Percentiles rank a stretch among this genome's conserved stretches.
Conservation (phyloP, 257 asterid species). For the Solanum okadae region DNA sequence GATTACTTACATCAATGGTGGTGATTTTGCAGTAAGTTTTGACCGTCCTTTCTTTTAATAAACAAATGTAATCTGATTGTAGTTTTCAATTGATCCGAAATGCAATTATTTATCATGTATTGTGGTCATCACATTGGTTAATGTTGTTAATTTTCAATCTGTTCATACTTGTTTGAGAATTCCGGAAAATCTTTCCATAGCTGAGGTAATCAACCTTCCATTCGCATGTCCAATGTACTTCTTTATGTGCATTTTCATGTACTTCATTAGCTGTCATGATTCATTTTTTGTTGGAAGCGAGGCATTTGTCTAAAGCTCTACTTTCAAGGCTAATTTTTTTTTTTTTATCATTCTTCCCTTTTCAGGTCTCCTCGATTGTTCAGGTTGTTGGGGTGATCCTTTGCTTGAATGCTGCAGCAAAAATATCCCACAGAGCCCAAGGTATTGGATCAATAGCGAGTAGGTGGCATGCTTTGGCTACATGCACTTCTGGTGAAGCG, state of each 20-base stretch:
- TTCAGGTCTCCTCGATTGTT: slow-evolving; percentile 55
- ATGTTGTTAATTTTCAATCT: not conserved
- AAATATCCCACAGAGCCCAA: slow-evolving; percentile 80
- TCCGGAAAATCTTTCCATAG: not conserved
- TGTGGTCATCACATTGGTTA: not conserved
- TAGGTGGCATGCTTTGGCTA: slow-evolving; percentile 67
- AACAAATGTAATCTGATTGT: not conserved
- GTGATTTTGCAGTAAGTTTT: slow-evolving; percentile 87
- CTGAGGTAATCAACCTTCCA: not conserved
- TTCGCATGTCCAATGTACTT: not conserved
- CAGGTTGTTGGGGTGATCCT: slow-evolving; percentile 62
- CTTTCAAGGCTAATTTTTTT: not conserved
- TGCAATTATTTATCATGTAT: not conserved
- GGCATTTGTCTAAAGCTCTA: not conserved
- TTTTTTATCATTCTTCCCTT: not conserved
- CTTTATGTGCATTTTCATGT: not conserved
- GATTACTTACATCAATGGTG: slow-evolving; percentile 56
- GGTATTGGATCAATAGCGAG: slow-evolving; percentile 56
- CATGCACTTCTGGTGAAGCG: slow-evolving; percentile 40
- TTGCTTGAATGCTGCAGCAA: slow-evolving; percentile 71
- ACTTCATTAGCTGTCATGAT: not conserved
- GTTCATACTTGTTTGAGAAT: not conserved
- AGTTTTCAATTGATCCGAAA: not conserved
- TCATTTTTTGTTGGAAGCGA: not conserved
- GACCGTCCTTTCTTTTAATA: not conserved